Evolutionary conservation across 192 early-diverging fungal genomes (phyloP).

Genomic region (Jimgerdemannia flammicorona): DNA sequence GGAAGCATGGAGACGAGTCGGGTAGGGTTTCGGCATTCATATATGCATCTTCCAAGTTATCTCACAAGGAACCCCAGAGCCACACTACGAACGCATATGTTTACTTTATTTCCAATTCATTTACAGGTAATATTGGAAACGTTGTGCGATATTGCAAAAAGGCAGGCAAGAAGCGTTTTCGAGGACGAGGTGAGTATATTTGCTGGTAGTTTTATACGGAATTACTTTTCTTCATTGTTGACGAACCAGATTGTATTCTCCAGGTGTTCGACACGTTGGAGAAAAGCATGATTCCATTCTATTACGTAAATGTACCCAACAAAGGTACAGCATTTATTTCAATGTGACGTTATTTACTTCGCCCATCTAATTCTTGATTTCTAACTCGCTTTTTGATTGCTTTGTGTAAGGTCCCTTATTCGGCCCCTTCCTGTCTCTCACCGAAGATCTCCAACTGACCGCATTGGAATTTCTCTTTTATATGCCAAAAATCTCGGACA

Average conservation of each 20-base stretch:
- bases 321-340: conserved; percentile 17
- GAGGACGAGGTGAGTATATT: conserved; percentile 17
- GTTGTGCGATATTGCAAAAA: conserved; percentile 31
- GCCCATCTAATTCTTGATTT: too few relatives aligned
- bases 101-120: neutral
- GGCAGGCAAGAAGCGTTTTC: conserved; percentile 26
- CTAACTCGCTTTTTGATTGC: neutral
- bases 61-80: too few relatives aligned
- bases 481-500: conserved; percentile 15
- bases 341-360: neutral
- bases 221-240: too few relatives aligned
- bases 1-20: conserved; percentile 39
- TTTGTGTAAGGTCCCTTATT: conserved; percentile 24
- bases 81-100: neutral
- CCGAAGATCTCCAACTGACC: conserved; percentile 33
- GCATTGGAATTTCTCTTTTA: conserved; percentile 48
- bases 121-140: conserved; percentile 27
- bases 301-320: conserved; percentile 23
- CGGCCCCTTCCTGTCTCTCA: conserved; percentile 40
- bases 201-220: neutral
- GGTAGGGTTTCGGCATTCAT: conserved; percentile 13
- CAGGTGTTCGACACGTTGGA: conserved; percentile 21
- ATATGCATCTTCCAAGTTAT: too few relatives aligned
- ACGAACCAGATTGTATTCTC: too few relatives aligned
- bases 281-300: conserved; percentile 25